These are phyloP conservation scores for Aspergillus sp. DNA, from an alignment of 2,329 filamentous ascomycete genomes.

Conservation along the genomic window DNA sequence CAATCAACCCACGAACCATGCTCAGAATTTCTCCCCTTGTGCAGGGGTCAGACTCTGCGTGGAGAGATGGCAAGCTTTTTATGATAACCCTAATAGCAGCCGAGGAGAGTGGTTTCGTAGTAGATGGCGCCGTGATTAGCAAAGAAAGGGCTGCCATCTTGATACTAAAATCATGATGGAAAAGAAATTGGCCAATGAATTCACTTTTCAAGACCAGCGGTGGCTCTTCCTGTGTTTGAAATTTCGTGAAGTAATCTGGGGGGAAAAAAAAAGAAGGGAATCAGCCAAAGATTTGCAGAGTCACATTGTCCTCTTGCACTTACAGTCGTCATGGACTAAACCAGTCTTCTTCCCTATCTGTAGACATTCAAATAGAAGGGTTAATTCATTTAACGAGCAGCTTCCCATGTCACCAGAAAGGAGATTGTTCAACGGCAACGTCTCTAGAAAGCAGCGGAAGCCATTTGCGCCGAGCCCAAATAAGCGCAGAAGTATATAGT, in stretches of 20 bases:
- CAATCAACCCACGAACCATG: conserved; percentile 72
- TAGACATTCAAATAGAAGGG: conserved; percentile 65
- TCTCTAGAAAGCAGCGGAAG: conserved; percentile 53
- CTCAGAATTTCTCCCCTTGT: conserved; percentile 78
- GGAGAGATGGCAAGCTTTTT: conserved; percentile 66
- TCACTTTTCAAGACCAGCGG: conserved; percentile 35
- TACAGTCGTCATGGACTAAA: conserved; percentile 67
- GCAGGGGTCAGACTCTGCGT: conserved; percentile 82
- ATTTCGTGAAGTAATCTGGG: conserved; percentile 30
- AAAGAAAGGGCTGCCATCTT: conserved; percentile 80
- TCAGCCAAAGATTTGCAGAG: conserved; percentile 8
- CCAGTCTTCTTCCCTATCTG: conserved; percentile 70
- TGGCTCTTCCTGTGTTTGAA: conserved; percentile 12
- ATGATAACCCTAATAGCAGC: conserved; percentile 63
- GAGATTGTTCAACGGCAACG: conserved; percentile 54
- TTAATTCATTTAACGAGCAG: conserved; percentile 54
- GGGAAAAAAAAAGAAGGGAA: background rate
- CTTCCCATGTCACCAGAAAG: conserved; percentile 47
- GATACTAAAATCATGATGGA: conserved; percentile 60
- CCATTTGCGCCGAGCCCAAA: conserved; percentile 34
- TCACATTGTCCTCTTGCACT: conserved; percentile 17
- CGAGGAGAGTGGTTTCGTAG: conserved; percentile 68
- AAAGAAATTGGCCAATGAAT: conserved; percentile 38
- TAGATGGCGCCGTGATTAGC: conserved; percentile 71
- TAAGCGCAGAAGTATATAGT: conserved; percentile 36